Base-by-base conservation (phyloP, 192 early-diverging fungal species). In the Phycomyces nitens region DNA sequence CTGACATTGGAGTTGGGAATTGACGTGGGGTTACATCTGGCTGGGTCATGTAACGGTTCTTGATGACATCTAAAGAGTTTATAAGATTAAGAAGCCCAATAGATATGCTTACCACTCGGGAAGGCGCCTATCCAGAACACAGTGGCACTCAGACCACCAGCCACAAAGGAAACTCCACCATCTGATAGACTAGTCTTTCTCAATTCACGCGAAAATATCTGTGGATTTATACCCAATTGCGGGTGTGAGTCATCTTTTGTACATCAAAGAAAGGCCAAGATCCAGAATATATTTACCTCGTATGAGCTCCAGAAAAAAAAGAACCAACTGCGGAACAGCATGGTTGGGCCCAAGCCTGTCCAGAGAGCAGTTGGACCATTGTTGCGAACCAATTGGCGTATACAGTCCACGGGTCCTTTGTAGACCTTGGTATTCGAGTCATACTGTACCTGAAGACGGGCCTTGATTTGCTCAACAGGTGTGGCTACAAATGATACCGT, bases 41-140 rank as follows among this genome's bases (percentile, higher is more conserved):
- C 64, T 94, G 94, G 0, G 92, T 91, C 96, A 97, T 97, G 62
- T 91, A 91, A 16, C 88, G 82, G 68, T 95, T 97, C 72, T 99
- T 99, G 51, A 95, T 87, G 0, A 94, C 85, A 75, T 99, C 91
- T 85, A 58, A 29, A 58, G 29, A 10, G 43, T 57, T 23, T 47
- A 51, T 56, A 27, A 16, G 22, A 54, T 38, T 34, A 22, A 34
- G 18, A 21, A 7, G 41, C 49, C 40, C 20, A 14, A 11, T 22
- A 23, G 27, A 40, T n/a, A 21, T 18, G 0, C 15, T 64, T 69
- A 74, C 72, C 73, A 50, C 64, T 27, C 9, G 73, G 73, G 51
- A 75, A 75, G 22, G 64, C 64, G 40, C 73, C 67, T 20, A 88
- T 79, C 96, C 96, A 98, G 70, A 95, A 98, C 11, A 85, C 86